A percentile compares a stretch with the other conserved stretches of the same genome.
Evolutionary conservation across 164 flowering plant species (phyloP).

Genomic region (Dillenia turbinata): DNA sequence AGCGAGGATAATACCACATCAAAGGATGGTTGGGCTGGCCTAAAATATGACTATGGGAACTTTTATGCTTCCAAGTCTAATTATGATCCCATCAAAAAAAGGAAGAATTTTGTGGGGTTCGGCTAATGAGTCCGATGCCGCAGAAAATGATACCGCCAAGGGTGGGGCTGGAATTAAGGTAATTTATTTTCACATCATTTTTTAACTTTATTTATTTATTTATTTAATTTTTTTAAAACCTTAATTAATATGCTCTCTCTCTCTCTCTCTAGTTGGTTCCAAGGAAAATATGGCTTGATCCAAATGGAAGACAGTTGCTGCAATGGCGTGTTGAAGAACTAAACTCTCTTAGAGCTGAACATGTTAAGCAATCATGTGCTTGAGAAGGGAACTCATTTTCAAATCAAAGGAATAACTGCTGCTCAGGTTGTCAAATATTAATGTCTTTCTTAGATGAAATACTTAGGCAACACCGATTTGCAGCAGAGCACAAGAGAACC

Average conservation of each 20-base stretch:
- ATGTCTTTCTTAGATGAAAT: background rate
- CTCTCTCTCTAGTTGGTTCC: conserved; percentile 51
- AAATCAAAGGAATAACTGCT: conserved; percentile 64
- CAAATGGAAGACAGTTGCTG: conserved; percentile 50
- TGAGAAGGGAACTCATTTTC: conserved; percentile 30
- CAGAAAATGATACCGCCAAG: conserved; percentile 26
- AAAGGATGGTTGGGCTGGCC: conserved; percentile 50
- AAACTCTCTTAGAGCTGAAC: conserved; percentile 36
- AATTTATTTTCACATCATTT: background rate
- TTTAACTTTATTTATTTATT: too few relatives aligned
- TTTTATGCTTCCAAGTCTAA: conserved; percentile 92
- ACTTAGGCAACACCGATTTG: too few relatives aligned
- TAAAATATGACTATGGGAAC: conserved; percentile 85
- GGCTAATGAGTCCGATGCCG: conserved; percentile 79
- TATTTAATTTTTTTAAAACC: background rate
- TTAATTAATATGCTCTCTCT: background rate
- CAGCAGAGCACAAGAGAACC: conserved; percentile 89
- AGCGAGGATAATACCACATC: conserved; percentile 23
- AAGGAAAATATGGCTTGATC: conserved; percentile 67
- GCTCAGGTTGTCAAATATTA: conserved; percentile 48
- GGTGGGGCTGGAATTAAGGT: conserved; percentile 98
- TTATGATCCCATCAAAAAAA: conserved; percentile 46
- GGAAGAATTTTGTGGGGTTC: conserved; percentile 93
- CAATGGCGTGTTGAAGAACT: conserved; percentile 85
- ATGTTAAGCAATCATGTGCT: conserved; percentile 23